Evolutionary conservation across 345 rosid genomes (phyloP).

Genomic region (Populus simonii): DNA sequence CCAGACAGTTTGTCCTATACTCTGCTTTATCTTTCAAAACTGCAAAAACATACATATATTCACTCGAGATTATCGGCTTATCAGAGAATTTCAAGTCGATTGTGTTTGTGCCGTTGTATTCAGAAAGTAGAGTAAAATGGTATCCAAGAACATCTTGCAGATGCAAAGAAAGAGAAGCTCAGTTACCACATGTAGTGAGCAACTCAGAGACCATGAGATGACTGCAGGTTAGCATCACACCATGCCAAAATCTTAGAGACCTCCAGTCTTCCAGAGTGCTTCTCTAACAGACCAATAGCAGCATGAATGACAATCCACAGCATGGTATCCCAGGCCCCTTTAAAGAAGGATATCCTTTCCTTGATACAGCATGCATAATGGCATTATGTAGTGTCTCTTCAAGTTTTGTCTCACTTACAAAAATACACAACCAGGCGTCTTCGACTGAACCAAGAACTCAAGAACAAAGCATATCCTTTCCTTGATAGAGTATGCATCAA

Average conservation of each 20-base stretch:
- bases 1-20: background rate
- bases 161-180: background rate
- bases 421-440: background rate
- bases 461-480: background rate
- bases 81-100: background rate
- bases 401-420: background rate
- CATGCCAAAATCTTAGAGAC: background rate
- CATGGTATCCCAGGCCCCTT: background rate
- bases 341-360: background rate
- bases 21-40: background rate
- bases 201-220: background rate
- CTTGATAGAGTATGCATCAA: background rate
- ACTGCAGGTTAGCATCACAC: background rate
- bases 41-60: background rate
- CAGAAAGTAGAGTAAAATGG: background rate
- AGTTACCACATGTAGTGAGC: background rate
- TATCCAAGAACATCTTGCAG: no score
- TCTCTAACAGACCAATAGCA: background rate
- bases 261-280: background rate
- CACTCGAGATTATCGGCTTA: background rate
- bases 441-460: background rate
- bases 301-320: background rate
- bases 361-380: no score
- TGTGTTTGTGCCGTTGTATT: no score
- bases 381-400: background rate